Base-by-base conservation (phyloP, 1,284 basidiomycete species). In the Trichosporon faecale region DNA sequence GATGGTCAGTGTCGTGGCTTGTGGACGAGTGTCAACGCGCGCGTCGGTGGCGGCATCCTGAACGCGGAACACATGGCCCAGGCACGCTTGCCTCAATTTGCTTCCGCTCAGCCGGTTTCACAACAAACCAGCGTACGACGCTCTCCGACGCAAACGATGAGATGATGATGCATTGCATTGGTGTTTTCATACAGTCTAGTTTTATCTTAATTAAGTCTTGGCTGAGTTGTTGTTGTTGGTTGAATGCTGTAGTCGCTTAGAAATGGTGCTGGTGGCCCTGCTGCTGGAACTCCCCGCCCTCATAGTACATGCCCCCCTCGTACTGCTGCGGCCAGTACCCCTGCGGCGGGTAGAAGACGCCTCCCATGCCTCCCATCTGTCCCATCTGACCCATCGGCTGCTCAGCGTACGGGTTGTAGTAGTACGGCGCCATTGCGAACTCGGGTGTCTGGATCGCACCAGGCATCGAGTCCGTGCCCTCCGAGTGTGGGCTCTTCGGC, bases 361-460 rank as follows among this genome's bases (percentile, higher is more conserved):
- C 65, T n/a, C 64, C 69, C 5, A 37, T 37, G 12, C 35, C 35
- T 11, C 35, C 35, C 35, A 37, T 37, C 35, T 37, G 35, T 3
- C 35, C 35, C 35, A 37, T 37, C 12, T 37, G 35, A 12, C 35
- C 35, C 40, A 44, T 44, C 40, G 16, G 40, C 40, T n/a, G 18
- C 40, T 29, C 64, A 0, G 74, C 73, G 71, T 78, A 77, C n/a
- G 77, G 77, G 66, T 78, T 76, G 70, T 75, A 72, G 49, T 65
- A 65, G 2, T 35, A 37, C 31, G 35, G 52, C 6, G 66, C 66
- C 60, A 61, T 31, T 1, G 27, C 27, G 27, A 67, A 40, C 40
- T 68, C 72, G 5, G 52, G 63, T 14, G 66, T 67, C 35, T 29
- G 27, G 64, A 66, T 60, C 37, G 9, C 16, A n/a, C 61, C 64